Conservation (phyloP, 495 filamentous ascomycete species). For the Saxophila tyrrhenica region DNA sequence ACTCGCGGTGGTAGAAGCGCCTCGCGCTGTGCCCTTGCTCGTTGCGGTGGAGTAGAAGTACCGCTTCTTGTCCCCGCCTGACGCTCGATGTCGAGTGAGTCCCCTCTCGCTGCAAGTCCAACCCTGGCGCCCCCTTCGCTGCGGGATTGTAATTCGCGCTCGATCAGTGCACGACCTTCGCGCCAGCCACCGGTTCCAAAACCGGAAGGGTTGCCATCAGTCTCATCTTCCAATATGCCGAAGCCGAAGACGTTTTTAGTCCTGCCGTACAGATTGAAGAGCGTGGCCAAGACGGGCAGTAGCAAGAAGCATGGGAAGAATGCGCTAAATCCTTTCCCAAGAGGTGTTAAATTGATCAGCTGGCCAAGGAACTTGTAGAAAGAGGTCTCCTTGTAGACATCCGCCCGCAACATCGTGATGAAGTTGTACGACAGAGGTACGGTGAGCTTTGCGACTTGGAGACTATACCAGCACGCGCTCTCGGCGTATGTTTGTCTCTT, state of each 20-base stretch:
- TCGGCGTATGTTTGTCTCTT: slow-evolving; percentile 81
- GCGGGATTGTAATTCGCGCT: slow-evolving; percentile 53
- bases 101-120: slow-evolving; percentile 38
- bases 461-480: slow-evolving; percentile 88
- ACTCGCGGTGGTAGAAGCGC: not conserved
- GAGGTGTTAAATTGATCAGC: slow-evolving; percentile 70
- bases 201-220: slow-evolving; percentile 54
- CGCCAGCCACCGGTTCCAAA: slow-evolving; percentile 80
- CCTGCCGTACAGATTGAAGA: slow-evolving; percentile 78
- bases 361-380: slow-evolving; percentile 82
- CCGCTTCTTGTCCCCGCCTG: slow-evolving; percentile 10
- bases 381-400: slow-evolving; percentile 54
- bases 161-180: slow-evolving; percentile 87
- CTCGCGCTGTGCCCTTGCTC: not conserved
- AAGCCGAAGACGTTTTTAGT: slow-evolving; percentile 70
- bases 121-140: slow-evolving; percentile 2
- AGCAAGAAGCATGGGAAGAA: slow-evolving; percentile 82
- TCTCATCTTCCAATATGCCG: slow-evolving; percentile 61
- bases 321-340: slow-evolving; percentile 75
- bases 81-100: slow-evolving; percentile 22
- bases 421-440: slow-evolving; percentile 94
- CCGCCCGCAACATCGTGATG: slow-evolving; percentile 66
- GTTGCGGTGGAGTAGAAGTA: slow-evolving; percentile 3
- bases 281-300: slow-evolving; percentile 66
- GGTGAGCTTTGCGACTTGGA: slow-evolving; percentile 77